A percentile compares a stretch with the other conserved stretches of the same genome.
These are phyloP conservation scores for Earliella scabrosa DNA, from an alignment of 1,284 basidiomycete genomes.

Conservation along the genomic window DNA sequence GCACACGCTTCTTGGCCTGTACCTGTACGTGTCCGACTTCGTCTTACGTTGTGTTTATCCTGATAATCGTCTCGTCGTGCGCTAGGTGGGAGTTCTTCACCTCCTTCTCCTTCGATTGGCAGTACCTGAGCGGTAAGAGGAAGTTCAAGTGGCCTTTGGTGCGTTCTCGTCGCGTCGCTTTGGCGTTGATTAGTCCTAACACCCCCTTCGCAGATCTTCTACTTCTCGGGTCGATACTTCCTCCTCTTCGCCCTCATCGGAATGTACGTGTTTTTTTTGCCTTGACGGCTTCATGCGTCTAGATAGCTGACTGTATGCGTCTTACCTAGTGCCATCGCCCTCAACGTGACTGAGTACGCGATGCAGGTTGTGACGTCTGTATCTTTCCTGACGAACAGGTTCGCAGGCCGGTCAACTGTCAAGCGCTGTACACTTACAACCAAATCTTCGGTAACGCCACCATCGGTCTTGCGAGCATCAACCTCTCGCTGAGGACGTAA, in stretches of 20 bases:
- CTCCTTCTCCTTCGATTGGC: slow-evolving; percentile 72
- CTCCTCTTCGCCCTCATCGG: slow-evolving; percentile 72
- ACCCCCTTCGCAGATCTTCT: slow-evolving; percentile 59
- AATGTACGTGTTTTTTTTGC: slow-evolving; percentile 45
- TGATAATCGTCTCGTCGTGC: not conserved
- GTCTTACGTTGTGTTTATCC: not conserved
- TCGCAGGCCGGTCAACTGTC: slow-evolving; percentile 62
- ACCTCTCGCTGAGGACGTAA: slow-evolving; percentile 75
- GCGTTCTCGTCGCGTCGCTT: slow-evolving; percentile 1
- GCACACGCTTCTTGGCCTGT: slow-evolving; percentile 69
- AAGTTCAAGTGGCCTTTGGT: slow-evolving; percentile 53
- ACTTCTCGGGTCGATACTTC: slow-evolving; percentile 74
- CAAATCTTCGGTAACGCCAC: slow-evolving; percentile 70
- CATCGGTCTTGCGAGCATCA: slow-evolving; percentile 77
- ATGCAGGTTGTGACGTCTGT: not conserved
- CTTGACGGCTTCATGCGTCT: not conserved
- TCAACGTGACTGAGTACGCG: slow-evolving; percentile 60
- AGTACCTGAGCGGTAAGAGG: slow-evolving; percentile 60
- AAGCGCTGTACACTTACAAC: slow-evolving; percentile 75
- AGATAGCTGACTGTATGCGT: slow-evolving; percentile 1
- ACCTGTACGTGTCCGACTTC: slow-evolving; percentile 50
- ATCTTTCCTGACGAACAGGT: slow-evolving; percentile 6
- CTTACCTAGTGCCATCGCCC: slow-evolving; percentile 51
- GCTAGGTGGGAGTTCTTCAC: slow-evolving; percentile 48
- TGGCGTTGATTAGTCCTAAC: not conserved